Evolutionary conservation across 2,329 filamentous ascomycete species (phyloP), one percentile per base, ranked within the genome.

Genomic region (Hyphodiscus sp.): DNA sequence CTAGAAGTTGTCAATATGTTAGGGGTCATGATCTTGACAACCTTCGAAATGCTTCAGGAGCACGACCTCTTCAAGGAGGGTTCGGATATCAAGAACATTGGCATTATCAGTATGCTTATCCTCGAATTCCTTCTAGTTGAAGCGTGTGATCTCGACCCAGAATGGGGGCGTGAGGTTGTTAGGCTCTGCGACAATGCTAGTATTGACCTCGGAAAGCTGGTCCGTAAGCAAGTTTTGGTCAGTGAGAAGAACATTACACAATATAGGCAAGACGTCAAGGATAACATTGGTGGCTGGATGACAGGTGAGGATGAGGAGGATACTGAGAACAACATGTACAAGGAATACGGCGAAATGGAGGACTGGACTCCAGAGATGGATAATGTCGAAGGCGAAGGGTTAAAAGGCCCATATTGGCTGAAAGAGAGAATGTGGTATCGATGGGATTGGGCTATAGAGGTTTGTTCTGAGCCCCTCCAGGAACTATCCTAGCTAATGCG

Each of bases 11-110:
- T 74, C 10, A 71, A 78, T 56, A 81, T 81, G 77, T 74, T 79
- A 71, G 74, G 81, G 55, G 74, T 79, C 66, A 81, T 81, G 65
- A 66, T 80, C 49, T 78, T 78, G 65, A 79, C 81, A 47, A 75
- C 73, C 33, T 67, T 80, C 54, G 79, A 79, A 55, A 70, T 80
- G 9, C 64, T 81, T 18, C 71, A 76, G 6, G 67, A 63, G 23
- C 57, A 62, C n/a, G 20, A 45, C 19, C 53, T 64, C 5, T 52
- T 64, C 48, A 55, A 43, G 10, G 45, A 80, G 16, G 73, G 76
- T 1, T 70, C 71, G 2, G 67, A 72, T 43, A 73, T 68, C 46
- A 63, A 72, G 19, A 81, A 80, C 61, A 74, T 69, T 20, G 77
- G 72, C 62, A 75, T 74, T 38, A 71, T 81, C 6, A 70, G 71